Evolutionary conservation across 2,329 filamentous ascomycete genomes (phyloP).

Genomic region (Rhytidhysteron rufulum): DNA sequence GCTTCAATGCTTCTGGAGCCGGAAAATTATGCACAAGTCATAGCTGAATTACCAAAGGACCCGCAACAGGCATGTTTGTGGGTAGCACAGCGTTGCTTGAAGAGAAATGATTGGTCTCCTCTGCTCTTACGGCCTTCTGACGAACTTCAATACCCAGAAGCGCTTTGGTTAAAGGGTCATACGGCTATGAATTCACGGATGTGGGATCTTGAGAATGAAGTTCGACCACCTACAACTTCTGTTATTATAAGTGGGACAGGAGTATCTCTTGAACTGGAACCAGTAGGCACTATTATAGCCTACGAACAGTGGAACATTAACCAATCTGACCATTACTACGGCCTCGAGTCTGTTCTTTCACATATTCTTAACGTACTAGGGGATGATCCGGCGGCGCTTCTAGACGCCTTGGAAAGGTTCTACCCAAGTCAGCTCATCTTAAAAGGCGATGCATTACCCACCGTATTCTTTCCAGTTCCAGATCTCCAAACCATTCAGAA

Average conservation of each 20-base stretch:
- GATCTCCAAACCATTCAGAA: not conserved
- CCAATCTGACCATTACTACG: not conserved
- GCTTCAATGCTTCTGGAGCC: slow-evolving; percentile 5
- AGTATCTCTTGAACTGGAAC: slow-evolving; percentile 3
- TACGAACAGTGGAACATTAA: slow-evolving; percentile 1
- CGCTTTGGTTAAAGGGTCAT: slow-evolving; percentile 6
- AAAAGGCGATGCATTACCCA: not conserved
- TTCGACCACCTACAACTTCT: not conserved
- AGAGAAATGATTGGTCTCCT: slow-evolving; percentile 6
- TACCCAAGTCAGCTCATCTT: slow-evolving; percentile 3
- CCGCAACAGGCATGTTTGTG: slow-evolving; percentile 9
- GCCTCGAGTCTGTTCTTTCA: slow-evolving; percentile 1
- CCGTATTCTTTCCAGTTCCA: not conserved
- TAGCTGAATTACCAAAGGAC: slow-evolving; percentile 4
- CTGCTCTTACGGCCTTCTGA: slow-evolving; percentile 5
- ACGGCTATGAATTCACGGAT: slow-evolving; percentile 3
- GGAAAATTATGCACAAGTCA: slow-evolving; percentile 4
- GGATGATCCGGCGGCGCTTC: slow-evolving; percentile 2
- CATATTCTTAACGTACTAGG: slow-evolving; percentile 1
- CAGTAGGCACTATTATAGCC: slow-evolving; percentile 3
- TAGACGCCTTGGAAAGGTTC: slow-evolving; percentile 1
- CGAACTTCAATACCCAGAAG: slow-evolving; percentile 2
- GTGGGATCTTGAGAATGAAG: no score
- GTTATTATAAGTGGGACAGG: slow-evolving; percentile 1
- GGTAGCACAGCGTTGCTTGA: slow-evolving; percentile 5